Conservation (phyloP, 106 monocot genomes). For the Dioscorea alata region DNA sequence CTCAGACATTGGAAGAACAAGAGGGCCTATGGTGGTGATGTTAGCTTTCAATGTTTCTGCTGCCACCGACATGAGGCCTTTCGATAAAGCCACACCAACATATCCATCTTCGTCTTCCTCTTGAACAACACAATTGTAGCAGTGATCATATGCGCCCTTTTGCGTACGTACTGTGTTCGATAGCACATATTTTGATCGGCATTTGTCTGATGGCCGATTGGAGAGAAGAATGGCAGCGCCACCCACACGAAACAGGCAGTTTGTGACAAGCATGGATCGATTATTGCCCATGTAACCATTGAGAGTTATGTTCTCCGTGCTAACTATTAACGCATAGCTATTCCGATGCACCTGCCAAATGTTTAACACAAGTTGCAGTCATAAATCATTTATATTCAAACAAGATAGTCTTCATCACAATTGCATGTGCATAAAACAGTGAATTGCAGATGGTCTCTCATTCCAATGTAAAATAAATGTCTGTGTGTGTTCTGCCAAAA, state of each 20-base stretch:
- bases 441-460: too few species aligned
- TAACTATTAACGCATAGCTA: constrained; percentile 4
- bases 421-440: not conserved
- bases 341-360: constrained; percentile 2
- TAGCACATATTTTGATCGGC: not conserved
- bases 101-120: constrained; percentile 4
- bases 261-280: constrained; percentile 1
- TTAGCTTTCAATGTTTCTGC: constrained; percentile 2
- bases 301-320: constrained; percentile 1
- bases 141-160: not conserved
- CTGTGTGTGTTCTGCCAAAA: too few species aligned
- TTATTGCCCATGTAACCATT: constrained; percentile 6
- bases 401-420: not conserved
- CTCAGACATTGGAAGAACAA: constrained; percentile 5
- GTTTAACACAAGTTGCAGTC: not conserved
- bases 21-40: constrained; percentile 5
- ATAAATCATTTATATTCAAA: not conserved
- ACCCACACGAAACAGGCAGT: constrained; percentile 5
- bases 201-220: not conserved
- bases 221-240: constrained; percentile 8
- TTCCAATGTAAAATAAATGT: too few species aligned
- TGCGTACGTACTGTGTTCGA: not conserved
- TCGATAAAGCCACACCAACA: not conserved
- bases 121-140: constrained; percentile 5
- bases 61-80: not conserved